Base-by-base conservation (phyloP, 768 basidiomycete genomes). In the Leccinum incarnatum region DNA sequence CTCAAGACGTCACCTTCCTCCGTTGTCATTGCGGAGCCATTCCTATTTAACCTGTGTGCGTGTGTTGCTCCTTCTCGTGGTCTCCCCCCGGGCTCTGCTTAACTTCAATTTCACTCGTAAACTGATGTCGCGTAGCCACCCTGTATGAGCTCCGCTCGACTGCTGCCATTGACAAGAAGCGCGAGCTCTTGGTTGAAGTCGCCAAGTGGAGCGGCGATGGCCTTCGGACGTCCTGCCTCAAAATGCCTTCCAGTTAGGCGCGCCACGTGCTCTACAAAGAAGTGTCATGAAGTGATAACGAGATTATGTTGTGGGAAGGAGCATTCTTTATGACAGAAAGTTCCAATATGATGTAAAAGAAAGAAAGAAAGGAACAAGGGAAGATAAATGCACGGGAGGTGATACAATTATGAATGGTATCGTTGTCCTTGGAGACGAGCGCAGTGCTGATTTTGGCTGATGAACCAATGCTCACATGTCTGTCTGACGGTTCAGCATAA, bases 121-220 rank as follows among this genome's bases (percentile, higher is more conserved):
- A 25, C 47, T 19, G 17, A 61, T 23, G 46, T 21, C 4, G 10
- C 52, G n/a, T 42, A 51, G 91, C 91, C 1, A 93, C 92, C 1
- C 72, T 94, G 27, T 93, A 93, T 64, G 91, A 94, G 67, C 81
- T 94, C 50, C 86, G 86, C 27, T 89, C 91, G 2, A 78, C 84
- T 1, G 81, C 83, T 1, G 87, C 88, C 2, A 78, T 83, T 55
- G 87, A 89, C 59, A 91, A 88, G 72, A 94, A 93, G 71, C 83
- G 85, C 46, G 82, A 84, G 23, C 75, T 93, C 32, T 76, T 93
- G 29, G 63, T 90, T 14, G 86, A 91, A 60, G 89, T 91, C 0
- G 86, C 90, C 14, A 88, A 88, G 68, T 93, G 90, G 90, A 89
- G 89, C 60, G 91, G 91, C 3, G 91, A 94, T 71, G 92, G 91